Percentiles rank a stretch among this genome's conserved stretches.
Conservation (phyloP, 306 rosid genomes). For the Acacia acuminata region DNA sequence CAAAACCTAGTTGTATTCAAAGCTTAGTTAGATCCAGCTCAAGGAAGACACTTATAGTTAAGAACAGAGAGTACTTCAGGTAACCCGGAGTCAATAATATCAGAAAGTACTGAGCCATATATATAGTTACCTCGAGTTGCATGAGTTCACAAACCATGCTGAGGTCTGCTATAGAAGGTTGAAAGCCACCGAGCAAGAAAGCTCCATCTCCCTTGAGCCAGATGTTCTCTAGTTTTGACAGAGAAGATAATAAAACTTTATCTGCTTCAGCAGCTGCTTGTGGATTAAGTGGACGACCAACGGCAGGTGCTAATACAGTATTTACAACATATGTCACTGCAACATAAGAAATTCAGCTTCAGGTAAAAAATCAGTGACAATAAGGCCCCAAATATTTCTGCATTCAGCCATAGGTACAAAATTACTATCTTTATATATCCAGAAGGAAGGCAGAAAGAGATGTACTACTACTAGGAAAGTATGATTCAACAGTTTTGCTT, state of each 20-base stretch:
- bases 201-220: conserved; percentile 75
- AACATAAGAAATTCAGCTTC: conserved; percentile 12
- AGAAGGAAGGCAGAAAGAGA: neutral
- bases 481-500: neutral
- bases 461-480: neutral
- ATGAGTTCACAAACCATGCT: conserved; percentile 79
- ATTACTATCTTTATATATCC: neutral
- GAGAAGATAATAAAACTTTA: conserved; percentile 55
- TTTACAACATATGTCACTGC: conserved; percentile 54
- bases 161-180: conserved; percentile 83
- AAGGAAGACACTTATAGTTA: neutral
- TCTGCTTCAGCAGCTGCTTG: conserved; percentile 73
- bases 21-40: conserved; percentile 4
- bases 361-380: neutral
- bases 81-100: conserved; percentile 8
- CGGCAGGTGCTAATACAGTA: conserved; percentile 65
- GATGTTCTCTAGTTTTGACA: conserved; percentile 65
- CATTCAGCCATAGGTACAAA: neutral
- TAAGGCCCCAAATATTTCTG: neutral
- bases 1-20: conserved; percentile 46
- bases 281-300: conserved; percentile 54
- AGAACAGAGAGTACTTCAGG: neutral
- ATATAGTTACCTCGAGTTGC: conserved; percentile 78
- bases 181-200: conserved; percentile 64
- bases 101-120: conserved; percentile 5